Conservation (phyloP, 257 asterid genomes). For the Nyctanthes arbortristis region DNA sequence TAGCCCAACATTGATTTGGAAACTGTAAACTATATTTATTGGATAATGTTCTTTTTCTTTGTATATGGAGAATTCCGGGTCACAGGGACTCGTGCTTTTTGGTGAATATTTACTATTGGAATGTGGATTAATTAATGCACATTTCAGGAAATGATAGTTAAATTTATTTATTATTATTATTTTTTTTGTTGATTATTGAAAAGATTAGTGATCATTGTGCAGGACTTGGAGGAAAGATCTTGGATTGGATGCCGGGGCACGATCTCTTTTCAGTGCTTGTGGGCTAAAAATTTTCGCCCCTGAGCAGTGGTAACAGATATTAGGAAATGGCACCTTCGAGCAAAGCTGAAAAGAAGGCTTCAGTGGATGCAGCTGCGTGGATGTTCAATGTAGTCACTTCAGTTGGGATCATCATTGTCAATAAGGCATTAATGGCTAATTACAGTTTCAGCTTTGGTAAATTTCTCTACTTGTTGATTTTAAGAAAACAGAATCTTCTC, state of each 20-base stretch:
- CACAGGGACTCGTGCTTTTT: too few species aligned
- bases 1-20: slow-evolving; percentile 28
- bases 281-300: slow-evolving; percentile 42
- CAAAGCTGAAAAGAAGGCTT: slow-evolving; percentile 96
- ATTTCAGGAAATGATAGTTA: background rate
- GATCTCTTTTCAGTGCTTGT: slow-evolving; percentile 40
- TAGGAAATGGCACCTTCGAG: slow-evolving; percentile 76
- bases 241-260: slow-evolving; percentile 44
- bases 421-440: slow-evolving; percentile 96
- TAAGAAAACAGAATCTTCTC: background rate
- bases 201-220: slow-evolving; percentile 21
- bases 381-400: slow-evolving; percentile 95
- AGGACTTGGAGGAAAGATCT: slow-evolving; percentile 24
- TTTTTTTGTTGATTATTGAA: slow-evolving; percentile 1
- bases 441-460: slow-evolving; percentile 99
- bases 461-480: slow-evolving; percentile 12
- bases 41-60: too few species aligned
- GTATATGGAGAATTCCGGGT: too few species aligned
- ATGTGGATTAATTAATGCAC: background rate
- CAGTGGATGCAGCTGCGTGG: slow-evolving; percentile 96
- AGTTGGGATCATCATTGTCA: slow-evolving; percentile 92
- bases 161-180: background rate
- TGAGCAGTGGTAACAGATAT: slow-evolving; percentile 30
- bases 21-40: too few species aligned
- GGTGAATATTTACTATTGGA: too few species aligned